phyloP scores from a whole-genome alignment of 768 basidiomycete genomes.

The Tylopilus cervinicoccineus region DNA sequence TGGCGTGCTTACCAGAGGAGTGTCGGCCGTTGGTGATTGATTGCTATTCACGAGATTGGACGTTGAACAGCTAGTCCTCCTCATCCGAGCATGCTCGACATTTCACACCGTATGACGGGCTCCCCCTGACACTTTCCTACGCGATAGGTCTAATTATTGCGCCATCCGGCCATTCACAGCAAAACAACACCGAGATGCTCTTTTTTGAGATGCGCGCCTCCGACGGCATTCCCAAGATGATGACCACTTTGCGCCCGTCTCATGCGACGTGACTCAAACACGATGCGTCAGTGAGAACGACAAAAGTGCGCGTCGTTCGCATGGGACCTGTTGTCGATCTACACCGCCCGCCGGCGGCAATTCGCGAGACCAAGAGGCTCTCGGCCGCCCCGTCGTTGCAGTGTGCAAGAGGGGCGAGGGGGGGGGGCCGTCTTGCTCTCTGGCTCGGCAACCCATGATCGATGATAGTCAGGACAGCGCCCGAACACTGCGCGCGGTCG shows the following conservation, averaged over 20 bases:
- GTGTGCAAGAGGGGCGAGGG: too few species aligned
- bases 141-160: neutral
- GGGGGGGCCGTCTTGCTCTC: too few species aligned
- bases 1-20: neutral
- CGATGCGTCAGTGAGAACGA: neutral
- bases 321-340: neutral
- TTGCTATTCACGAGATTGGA: neutral
- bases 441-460: too few species aligned
- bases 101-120: neutral
- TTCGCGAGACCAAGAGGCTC: too few species aligned
- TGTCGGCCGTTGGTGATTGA: neutral
- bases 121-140: neutral
- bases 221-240: too few species aligned
- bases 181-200: neutral
- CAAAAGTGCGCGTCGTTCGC: too few species aligned
- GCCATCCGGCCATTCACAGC: neutral
- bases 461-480: neutral
- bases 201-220: neutral
- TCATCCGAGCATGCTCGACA: too few species aligned
- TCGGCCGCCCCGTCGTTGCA: too few species aligned
- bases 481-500: neutral
- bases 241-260: too few species aligned
- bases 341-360: neutral
- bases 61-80: neutral
- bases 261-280: neutral